Evolutionary conservation across 139 green algal species (phyloP).

Genomic region (Astrephomene gubernaculifera): DNA sequence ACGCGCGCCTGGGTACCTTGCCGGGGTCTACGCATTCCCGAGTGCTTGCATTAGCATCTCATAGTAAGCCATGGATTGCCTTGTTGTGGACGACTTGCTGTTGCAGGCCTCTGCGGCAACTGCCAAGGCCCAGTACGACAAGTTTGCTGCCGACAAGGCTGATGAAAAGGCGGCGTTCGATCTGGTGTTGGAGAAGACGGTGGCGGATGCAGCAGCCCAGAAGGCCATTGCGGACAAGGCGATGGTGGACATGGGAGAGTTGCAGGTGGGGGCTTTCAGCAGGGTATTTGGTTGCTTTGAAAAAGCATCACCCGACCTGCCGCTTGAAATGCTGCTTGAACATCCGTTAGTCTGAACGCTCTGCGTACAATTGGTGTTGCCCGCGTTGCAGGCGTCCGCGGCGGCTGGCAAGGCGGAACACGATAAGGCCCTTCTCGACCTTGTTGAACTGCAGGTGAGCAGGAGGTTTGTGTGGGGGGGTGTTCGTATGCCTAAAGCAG

Average conservation of each 20-base stretch:
- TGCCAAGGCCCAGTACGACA: constrained; percentile 30
- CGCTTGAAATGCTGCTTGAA: neutral
- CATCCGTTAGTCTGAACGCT: too few species aligned
- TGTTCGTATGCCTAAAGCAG: too few species aligned
- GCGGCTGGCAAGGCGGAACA: neutral
- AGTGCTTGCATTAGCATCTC: too few species aligned
- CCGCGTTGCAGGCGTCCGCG: neutral
- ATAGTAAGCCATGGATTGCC: too few species aligned
- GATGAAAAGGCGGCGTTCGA: constrained; percentile 38
- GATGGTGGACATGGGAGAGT: constrained; percentile 1
- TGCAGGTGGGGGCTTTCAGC: constrained; percentile 10
- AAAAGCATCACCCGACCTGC: neutral
- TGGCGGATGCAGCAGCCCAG: neutral
- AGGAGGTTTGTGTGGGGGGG: too few species aligned
- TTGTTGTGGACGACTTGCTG: too few species aligned
- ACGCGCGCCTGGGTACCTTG: too few species aligned
- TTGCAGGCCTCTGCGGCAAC: neutral
- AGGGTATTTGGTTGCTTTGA: too few species aligned
- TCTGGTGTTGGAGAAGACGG: constrained; percentile 17
- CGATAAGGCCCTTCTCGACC: neutral
- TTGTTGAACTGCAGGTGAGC: constrained; percentile 10
- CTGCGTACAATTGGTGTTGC: too few species aligned
- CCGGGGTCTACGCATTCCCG: too few species aligned
- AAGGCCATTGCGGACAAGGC: constrained; percentile 43
- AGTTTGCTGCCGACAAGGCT: constrained; percentile 23